A percentile compares a stretch with the other conserved stretches of the same genome.
Conservation (phyloP, 163 green algal species). For the Chloroidium sp. region DNA sequence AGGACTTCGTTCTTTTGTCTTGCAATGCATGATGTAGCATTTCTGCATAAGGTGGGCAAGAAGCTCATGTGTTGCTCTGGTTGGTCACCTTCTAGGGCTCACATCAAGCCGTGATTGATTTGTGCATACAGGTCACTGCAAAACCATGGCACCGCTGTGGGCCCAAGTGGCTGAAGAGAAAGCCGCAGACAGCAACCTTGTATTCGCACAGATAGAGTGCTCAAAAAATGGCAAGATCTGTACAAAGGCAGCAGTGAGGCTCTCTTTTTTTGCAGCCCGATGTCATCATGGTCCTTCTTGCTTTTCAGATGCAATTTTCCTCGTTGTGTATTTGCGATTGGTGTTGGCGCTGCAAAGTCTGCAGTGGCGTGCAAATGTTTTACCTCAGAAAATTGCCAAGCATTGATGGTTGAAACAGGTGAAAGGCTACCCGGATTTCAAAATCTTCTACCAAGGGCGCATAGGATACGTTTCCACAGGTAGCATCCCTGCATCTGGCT, state of each 20-base stretch:
- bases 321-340: too few species aligned
- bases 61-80: neutral
- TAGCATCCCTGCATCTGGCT: too few species aligned
- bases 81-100: neutral
- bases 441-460: neutral
- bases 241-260: neutral
- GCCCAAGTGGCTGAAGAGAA: slow-evolving; percentile 34
- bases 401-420: neutral
- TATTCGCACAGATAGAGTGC: slow-evolving; percentile 21
- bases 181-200: slow-evolving; percentile 8
- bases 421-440: neutral
- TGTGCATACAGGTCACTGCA: slow-evolving; percentile 39
- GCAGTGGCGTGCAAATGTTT: too few species aligned
- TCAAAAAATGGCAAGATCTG: slow-evolving; percentile 6
- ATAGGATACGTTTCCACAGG: neutral
- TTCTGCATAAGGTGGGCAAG: neutral
- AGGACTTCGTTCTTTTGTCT: neutral
- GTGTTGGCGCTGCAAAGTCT: too few species aligned
- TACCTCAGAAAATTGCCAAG: too few species aligned
- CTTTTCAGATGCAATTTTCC: neutral
- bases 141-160: slow-evolving; percentile 40
- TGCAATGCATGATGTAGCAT: neutral
- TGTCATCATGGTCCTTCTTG: neutral
- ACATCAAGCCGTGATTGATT: neutral
- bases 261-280: neutral